phyloP scores from a whole-genome alignment of 83 land plant species.

The Diphasiastrum complanatum region DNA sequence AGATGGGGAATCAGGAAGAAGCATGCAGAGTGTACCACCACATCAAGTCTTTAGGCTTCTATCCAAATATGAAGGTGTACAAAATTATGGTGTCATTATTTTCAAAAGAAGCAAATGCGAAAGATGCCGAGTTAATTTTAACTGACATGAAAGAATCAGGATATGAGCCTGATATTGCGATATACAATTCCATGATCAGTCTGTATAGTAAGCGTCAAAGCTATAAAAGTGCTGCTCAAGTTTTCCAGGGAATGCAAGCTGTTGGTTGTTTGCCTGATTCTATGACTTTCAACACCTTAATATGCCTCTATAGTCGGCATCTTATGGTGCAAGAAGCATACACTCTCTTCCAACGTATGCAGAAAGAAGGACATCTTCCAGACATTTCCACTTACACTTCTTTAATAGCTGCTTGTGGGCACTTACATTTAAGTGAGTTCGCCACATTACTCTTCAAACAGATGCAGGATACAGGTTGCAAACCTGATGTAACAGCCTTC shows the following conservation, averaged over 20 bases:
- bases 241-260: slow-evolving; percentile 41
- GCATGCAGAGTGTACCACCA: slow-evolving; percentile 66
- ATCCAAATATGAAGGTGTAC: slow-evolving; percentile 71
- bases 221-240: slow-evolving; percentile 38
- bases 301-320: slow-evolving; percentile 60
- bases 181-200: slow-evolving; percentile 56
- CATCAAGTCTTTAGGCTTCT: slow-evolving; percentile 70
- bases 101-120: slow-evolving; percentile 36
- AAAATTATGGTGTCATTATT: slow-evolving; percentile 49
- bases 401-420: slow-evolving; percentile 57
- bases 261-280: slow-evolving; percentile 27
- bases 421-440: slow-evolving; percentile 41
- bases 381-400: slow-evolving; percentile 53
- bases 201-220: slow-evolving; percentile 48
- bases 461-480: slow-evolving; percentile 37
- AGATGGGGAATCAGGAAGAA: slow-evolving; percentile 48
- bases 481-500: slow-evolving; percentile 51
- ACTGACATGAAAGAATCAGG: slow-evolving; percentile 68
- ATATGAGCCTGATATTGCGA: slow-evolving; percentile 52
- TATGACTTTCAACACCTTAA: slow-evolving; percentile 12
- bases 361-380: slow-evolving; percentile 38
- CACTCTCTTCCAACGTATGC: slow-evolving; percentile 52
- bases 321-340: slow-evolving; percentile 59
- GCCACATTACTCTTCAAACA: slow-evolving; percentile 56
- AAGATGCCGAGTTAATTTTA: slow-evolving; percentile 61